phyloP scores from a whole-genome alignment of 768 basidiomycete species.

The Mycena haematopus region DNA sequence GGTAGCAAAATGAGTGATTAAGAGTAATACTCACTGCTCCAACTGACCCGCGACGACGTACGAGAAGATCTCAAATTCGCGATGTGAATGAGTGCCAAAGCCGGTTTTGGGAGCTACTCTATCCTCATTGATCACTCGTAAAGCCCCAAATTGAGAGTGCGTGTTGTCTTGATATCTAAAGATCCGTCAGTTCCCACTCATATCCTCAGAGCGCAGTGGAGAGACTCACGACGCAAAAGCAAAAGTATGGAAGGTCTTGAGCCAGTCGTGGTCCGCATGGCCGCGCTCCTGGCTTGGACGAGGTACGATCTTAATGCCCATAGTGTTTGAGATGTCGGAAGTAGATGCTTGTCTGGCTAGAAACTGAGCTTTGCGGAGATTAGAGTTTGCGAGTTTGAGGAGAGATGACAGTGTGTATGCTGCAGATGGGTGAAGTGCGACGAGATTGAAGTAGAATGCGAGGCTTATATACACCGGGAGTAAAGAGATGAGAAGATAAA shows the following conservation, averaged over 20 bases:
- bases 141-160: conserved; percentile 58
- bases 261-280: conserved; percentile 82
- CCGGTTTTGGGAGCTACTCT: conserved; percentile 79
- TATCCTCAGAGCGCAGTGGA: conserved; percentile 29
- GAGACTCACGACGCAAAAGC: conserved; percentile 67
- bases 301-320: conserved; percentile 47
- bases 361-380: conserved; percentile 25
- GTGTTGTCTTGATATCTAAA: conserved; percentile 17
- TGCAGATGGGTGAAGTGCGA: conserved; percentile 36
- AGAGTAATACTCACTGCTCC: conserved; percentile 67
- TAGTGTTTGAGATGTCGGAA: conserved; percentile 14
- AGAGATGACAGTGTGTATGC: conserved; percentile 45
- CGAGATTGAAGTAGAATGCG: conserved; percentile 41
- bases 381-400: conserved; percentile 42
- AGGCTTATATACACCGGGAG: conserved; percentile 50
- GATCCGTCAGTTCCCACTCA: background rate
- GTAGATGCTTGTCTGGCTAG: conserved; percentile 39
- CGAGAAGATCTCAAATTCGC: conserved; percentile 91
- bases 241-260: conserved; percentile 89
- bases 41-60: conserved; percentile 82
- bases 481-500: conserved; percentile 45
- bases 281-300: conserved; percentile 71
- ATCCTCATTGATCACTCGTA: conserved; percentile 94
- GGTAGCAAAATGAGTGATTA: background rate
- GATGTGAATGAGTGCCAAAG: conserved; percentile 85